Evolutionary conservation across 305 asterid genomes (phyloP).

Genomic region (Plantago rigida): DNA sequence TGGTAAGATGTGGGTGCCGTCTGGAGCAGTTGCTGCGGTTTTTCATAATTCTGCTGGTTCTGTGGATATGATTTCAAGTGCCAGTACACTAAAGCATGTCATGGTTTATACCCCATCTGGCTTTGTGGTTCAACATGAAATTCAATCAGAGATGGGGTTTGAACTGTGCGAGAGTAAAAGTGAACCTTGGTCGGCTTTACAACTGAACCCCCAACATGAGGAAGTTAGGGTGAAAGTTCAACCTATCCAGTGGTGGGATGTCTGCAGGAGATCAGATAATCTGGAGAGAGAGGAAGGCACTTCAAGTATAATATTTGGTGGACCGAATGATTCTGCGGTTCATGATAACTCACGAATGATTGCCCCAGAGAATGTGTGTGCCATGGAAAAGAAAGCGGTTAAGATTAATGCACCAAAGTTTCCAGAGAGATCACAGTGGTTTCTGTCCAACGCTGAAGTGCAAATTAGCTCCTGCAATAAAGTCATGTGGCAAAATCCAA

Average conservation of each 20-base stretch:
- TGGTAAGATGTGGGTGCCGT: conserved; percentile 68
- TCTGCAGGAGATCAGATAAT: conserved; percentile 85
- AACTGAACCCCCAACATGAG: conserved; percentile 55
- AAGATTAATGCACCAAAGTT: conserved; percentile 42
- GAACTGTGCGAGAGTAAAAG: conserved; percentile 47
- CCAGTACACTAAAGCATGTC: conserved; percentile 58
- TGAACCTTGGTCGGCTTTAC: conserved; percentile 32
- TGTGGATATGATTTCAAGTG: conserved; percentile 37
- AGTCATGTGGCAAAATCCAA: conserved; percentile 80
- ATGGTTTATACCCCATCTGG: conserved; percentile 86
- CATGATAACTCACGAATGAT: conserved; percentile 36
- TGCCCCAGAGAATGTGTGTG: conserved; percentile 36
- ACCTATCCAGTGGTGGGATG: conserved; percentile 96
- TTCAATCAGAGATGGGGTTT: conserved; percentile 48
- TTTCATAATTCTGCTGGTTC: conserved; percentile 53
- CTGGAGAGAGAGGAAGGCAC: conserved; percentile 82
- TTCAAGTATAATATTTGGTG: conserved; percentile 45
- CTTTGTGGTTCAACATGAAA: conserved; percentile 80
- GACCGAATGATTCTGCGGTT: conserved; percentile 36
- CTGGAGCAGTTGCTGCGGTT: conserved; percentile 84
- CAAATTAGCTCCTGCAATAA: conserved; percentile 69
- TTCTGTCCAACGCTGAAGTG: conserved; percentile 89
- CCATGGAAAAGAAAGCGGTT: conserved; percentile 36
- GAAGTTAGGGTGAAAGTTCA: conserved; percentile 74
- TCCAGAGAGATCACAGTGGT: conserved; percentile 59